These are phyloP conservation scores for Nakazawaea siamensis DNA, from an alignment of 805 yeast genomes.

Conservation along the genomic window DNA sequence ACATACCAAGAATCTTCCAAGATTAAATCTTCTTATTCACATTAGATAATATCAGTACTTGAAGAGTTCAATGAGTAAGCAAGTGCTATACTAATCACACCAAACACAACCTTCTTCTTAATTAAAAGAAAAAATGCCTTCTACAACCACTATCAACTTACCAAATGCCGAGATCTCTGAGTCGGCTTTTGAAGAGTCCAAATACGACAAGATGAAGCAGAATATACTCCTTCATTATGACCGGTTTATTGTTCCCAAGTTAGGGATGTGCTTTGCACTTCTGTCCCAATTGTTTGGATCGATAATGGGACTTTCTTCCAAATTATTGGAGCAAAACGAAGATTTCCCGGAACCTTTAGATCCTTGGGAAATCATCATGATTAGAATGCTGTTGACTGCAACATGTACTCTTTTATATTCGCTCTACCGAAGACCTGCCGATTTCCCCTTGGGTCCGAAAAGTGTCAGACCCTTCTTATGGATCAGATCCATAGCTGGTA, in stretches of 20 bases:
- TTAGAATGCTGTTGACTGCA: constrained; percentile 34
- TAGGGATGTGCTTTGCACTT: constrained; percentile 28
- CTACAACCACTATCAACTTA: too few species aligned
- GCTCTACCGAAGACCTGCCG: constrained; percentile 25
- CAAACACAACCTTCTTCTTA: too few species aligned
- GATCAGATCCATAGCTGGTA: constrained; percentile 30
- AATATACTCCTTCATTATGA: too few species aligned
- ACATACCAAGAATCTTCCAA: too few species aligned
- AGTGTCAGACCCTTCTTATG: constrained; percentile 23
- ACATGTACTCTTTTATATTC: constrained; percentile 26
- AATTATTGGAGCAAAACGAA: constrained; percentile 32
- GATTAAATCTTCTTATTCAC: too few species aligned
- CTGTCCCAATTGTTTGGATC: constrained; percentile 34
- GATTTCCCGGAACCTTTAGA: constrained; percentile 29
- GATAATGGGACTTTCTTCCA: constrained; percentile 34
- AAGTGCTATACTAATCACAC: too few species aligned
- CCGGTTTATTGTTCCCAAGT: constrained; percentile 15
- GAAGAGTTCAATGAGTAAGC: too few species aligned
- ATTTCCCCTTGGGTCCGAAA: constrained; percentile 36
- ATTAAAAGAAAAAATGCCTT: too few species aligned
- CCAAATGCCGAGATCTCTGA: too few species aligned
- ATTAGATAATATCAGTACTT: too few species aligned
- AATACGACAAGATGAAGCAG: too few species aligned
- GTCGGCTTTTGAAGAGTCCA: too few species aligned
- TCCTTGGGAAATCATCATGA: constrained; percentile 35